Evolutionary conservation across 2,329 filamentous ascomycete genomes (phyloP).

Genomic region (Cyphellophora attinorum): DNA sequence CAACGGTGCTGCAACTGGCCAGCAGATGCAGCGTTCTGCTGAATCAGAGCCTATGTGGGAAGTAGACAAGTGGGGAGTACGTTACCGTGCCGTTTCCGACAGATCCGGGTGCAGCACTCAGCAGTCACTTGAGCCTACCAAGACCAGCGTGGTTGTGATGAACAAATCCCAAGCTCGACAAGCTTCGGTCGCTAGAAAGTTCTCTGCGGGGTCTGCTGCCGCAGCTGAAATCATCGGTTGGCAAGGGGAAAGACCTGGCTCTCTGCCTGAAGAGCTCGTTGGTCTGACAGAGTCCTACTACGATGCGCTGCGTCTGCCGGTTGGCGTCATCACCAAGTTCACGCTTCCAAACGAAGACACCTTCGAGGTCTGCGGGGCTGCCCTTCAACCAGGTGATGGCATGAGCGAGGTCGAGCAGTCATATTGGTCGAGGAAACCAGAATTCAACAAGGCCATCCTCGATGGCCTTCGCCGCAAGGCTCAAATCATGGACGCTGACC

Average conservation of each 20-base stretch:
- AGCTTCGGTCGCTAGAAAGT: background rate
- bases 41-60: background rate
- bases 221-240: background rate
- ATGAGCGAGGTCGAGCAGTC: slow-evolving; percentile 15
- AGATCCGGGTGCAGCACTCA: too few species aligned
- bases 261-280: slow-evolving; percentile 6
- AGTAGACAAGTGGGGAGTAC: background rate
- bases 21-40: background rate
- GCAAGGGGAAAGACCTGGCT: background rate
- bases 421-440: slow-evolving; percentile 14
- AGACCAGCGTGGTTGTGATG: background rate
- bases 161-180: too few species aligned
- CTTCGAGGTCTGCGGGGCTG: slow-evolving; percentile 13
- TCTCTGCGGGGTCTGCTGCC: background rate
- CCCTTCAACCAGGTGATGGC: slow-evolving; percentile 9
- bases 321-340: slow-evolving; percentile 10
- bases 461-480: slow-evolving; percentile 4
- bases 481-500: background rate
- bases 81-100: background rate
- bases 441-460: slow-evolving; percentile 11
- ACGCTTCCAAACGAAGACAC: slow-evolving; percentile 12
- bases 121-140: too few species aligned
- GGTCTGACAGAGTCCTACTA: slow-evolving; percentile 13
- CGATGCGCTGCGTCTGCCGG: slow-evolving; percentile 16
- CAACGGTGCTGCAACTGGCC: background rate